Conservation (phyloP, 139 green algal genomes). For the Chlorella sp. region DNA sequence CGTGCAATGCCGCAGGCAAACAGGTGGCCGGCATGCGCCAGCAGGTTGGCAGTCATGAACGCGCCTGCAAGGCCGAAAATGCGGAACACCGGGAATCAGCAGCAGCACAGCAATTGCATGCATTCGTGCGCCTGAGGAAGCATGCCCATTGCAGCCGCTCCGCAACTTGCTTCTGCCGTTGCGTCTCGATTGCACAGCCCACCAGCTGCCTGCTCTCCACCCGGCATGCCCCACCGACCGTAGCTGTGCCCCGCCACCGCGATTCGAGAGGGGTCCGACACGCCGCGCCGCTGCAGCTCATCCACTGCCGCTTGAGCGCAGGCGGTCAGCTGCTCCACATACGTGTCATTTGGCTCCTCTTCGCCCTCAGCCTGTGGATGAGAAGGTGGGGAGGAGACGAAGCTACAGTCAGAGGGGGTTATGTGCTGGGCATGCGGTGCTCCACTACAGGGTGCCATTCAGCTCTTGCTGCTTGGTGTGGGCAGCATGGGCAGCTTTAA, state of each 20-base stretch:
- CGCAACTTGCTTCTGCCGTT: too few species aligned
- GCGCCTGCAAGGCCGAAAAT: conserved; percentile 53
- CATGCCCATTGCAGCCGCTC: too few species aligned
- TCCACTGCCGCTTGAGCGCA: conserved; percentile 77
- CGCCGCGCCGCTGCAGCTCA: conserved; percentile 77
- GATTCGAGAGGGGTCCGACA: conserved; percentile 79
- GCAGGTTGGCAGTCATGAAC: conserved; percentile 44
- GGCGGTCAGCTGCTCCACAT: conserved; percentile 92
- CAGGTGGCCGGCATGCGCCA: conserved; percentile 70
- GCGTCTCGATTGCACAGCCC: too few species aligned
- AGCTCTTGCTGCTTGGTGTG: too few species aligned
- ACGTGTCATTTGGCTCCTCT: conserved; percentile 97
- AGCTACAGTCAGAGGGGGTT: neutral
- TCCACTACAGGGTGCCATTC: too few species aligned
- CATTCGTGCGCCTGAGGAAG: too few species aligned
- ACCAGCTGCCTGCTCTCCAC: too few species aligned
- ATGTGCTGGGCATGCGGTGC: too few species aligned
- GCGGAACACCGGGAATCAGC: neutral
- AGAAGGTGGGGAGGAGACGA: neutral
- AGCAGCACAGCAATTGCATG: conserved; percentile 54
- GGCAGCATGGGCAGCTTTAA: neutral
- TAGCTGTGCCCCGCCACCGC: conserved; percentile 94
- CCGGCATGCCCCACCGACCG: too few species aligned
- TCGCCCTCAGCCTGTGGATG: conserved; percentile 46
- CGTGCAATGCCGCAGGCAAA: conserved; percentile 92